A percentile compares a stretch with the other conserved stretches of the same genome.
Evolutionary conservation across 2,329 filamentous ascomycete genomes (phyloP).

Genomic region (Akanthomyces lecanii): DNA sequence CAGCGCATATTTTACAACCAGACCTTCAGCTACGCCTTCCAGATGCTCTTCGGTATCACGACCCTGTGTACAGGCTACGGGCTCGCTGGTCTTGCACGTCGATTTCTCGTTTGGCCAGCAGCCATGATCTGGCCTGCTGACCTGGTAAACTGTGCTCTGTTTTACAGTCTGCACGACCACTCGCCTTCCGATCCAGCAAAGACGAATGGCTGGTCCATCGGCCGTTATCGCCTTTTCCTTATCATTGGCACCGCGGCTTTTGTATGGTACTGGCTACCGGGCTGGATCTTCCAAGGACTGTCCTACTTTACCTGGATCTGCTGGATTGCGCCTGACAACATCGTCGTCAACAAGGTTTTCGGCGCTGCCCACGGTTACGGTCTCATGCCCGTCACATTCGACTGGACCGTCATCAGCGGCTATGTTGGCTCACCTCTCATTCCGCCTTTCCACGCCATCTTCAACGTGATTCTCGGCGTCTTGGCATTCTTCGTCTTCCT

Average conservation of each 20-base stretch:
- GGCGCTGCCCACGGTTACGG: constrained; percentile 55
- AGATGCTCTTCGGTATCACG: constrained; percentile 50
- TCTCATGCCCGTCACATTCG: constrained; percentile 57
- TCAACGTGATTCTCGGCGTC: constrained; percentile 50
- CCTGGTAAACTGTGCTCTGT: constrained; percentile 49
- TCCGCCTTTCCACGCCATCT: constrained; percentile 51
- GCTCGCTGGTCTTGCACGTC: constrained; percentile 49
- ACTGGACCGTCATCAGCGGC: constrained; percentile 46
- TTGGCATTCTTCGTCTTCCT: constrained; percentile 52
- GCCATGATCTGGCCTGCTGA: constrained; percentile 57
- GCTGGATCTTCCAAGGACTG: constrained; percentile 58
- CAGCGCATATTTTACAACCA: constrained; percentile 56
- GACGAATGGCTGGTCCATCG: constrained; percentile 57
- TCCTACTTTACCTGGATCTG: constrained; percentile 60
- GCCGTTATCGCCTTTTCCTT: constrained; percentile 61
- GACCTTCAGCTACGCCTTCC: constrained; percentile 50
- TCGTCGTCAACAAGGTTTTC: constrained; percentile 60
- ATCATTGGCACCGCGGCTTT: constrained; percentile 49
- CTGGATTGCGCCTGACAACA: constrained; percentile 57
- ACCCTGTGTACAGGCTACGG: constrained; percentile 56
- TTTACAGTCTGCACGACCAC: constrained; percentile 46
- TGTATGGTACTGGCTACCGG: constrained; percentile 58
- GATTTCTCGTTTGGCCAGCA: constrained; percentile 51
- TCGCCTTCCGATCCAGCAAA: constrained; percentile 44
- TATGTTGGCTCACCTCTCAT: constrained; percentile 48